These are phyloP conservation scores for Tetrapisispora pingtungensis DNA, from an alignment of 805 yeast species.

Conservation along the genomic window DNA sequence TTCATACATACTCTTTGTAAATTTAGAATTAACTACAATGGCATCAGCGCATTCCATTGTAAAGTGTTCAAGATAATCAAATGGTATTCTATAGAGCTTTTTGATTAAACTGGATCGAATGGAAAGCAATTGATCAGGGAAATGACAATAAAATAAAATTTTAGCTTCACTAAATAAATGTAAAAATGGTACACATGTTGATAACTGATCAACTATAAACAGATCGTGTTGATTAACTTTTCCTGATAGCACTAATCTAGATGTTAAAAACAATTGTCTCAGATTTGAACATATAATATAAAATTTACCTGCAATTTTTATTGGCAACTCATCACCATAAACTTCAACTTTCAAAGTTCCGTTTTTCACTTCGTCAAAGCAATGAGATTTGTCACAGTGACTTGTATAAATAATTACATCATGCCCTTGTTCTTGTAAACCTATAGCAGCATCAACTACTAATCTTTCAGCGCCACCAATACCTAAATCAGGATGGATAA, in stretches of 20 bases:
- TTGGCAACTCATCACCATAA: conserved; percentile 77
- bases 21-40: conserved; percentile 79
- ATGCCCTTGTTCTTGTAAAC: conserved; percentile 59
- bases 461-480: conserved; percentile 97
- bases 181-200: conserved; percentile 68
- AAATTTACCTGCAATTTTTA: conserved; percentile 52
- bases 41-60: conserved; percentile 68
- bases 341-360: conserved; percentile 55
- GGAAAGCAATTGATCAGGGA: conserved; percentile 82
- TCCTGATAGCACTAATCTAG: conserved; percentile 37
- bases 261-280: conserved; percentile 64
- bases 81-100: conserved; percentile 64
- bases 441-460: conserved; percentile 92
- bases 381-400: conserved; percentile 77
- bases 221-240: conserved; percentile 49
- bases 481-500: conserved; percentile 92
- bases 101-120: conserved; percentile 45
- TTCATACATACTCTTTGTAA: conserved; percentile 63
- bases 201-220: conserved; percentile 78
- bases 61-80: conserved; percentile 75
- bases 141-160: conserved; percentile 85
- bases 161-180: conserved; percentile 34
- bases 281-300: conserved; percentile 74
- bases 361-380: conserved; percentile 78
- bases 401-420: conserved; percentile 70